Base-by-base conservation (phyloP, 805 yeast genomes). In the Saturnispora quitensis region DNA sequence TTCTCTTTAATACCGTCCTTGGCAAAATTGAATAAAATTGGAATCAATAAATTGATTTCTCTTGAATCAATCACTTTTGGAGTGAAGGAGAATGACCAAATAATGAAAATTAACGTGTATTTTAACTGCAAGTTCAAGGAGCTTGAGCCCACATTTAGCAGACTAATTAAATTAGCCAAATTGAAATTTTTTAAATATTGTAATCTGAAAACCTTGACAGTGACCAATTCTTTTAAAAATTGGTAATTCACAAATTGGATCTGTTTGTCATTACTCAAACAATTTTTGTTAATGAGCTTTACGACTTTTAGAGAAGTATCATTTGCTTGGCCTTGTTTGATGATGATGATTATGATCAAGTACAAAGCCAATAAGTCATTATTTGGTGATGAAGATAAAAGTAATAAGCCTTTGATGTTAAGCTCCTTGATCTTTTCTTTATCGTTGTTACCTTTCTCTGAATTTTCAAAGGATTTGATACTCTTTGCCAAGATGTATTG, bases 1-100 rank as follows among this genome's bases (percentile, higher is more conserved):
- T 93, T 93, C 69, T 90, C 95, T 72, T 93, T 93, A 58, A 91
- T 86, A 2, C 97, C 87, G 53, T 81, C 80, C 63, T 85, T 86
- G 28, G 89, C 80, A 46, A 87, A 73, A 40, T 68, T 68, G 55
- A 78, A 73, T 75, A 60, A 69, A 70, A 54, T 73, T 77, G 55
- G 67, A 75, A 28, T 50, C 15, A 20, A 48, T 22, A 18, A 31
- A 13, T 55, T 59, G 58, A 53, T 82, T 75, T 40, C 81, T 73
- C 45, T 64, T 57, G n/a, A 67, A 67, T 38, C 22, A 9, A 38
- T 38, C 18, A 65, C 80, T 18, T 49, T 49, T 18, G 45, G 24
- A 9, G 35, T 84, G 70, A 91, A 93, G 4, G 96, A 81, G 55
- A 89, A 73, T 50, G 89, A 73, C 99, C 99, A 93, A 45, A 88